Conservation (phyloP, 306 rosid species). For the Corylus avellana region DNA sequence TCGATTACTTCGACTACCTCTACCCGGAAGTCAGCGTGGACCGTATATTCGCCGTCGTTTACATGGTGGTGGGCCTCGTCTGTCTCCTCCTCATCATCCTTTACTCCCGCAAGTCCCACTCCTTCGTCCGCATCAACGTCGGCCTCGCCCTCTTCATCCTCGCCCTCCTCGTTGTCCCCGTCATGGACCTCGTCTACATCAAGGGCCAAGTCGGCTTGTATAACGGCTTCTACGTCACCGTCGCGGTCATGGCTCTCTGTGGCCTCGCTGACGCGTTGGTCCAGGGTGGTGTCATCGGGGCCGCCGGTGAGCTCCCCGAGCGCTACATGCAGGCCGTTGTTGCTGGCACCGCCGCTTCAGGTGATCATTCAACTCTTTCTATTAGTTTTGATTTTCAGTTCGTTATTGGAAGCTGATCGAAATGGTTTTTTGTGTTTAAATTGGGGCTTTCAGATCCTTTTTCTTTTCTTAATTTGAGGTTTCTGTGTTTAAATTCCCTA, state of each 20-base stretch:
- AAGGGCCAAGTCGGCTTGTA: conserved; percentile 79
- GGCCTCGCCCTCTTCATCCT: conserved; percentile 64
- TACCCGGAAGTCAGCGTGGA: conserved; percentile 84
- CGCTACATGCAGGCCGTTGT: conserved; percentile 83
- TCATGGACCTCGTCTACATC: conserved; percentile 50
- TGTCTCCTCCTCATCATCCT: conserved; percentile 57
- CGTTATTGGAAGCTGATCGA: not conserved
- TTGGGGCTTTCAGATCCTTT: not conserved
- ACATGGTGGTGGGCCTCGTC: conserved; percentile 56
- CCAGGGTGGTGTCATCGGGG: conserved; percentile 75
- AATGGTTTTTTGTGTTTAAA: not conserved
- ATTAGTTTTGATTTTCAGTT: not conserved
- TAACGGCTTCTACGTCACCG: conserved; percentile 62
- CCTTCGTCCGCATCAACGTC: conserved; percentile 56
- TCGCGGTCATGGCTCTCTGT: conserved; percentile 49
- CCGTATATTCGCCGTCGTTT: conserved; percentile 74
- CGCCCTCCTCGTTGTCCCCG: conserved; percentile 59
- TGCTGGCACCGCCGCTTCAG: conserved; percentile 92
- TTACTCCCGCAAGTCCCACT: conserved; percentile 60
- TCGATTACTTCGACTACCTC: conserved; percentile 80
- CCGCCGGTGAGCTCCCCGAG: conserved; percentile 85
- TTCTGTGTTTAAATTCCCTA: not conserved
- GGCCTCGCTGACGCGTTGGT: conserved; percentile 73
- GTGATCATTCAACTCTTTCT: conserved; percentile 18
- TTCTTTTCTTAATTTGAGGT: not conserved